These are phyloP conservation scores for Hanseniaspora meyeri DNA, from an alignment of 805 yeast genomes.

Conservation along the genomic window DNA sequence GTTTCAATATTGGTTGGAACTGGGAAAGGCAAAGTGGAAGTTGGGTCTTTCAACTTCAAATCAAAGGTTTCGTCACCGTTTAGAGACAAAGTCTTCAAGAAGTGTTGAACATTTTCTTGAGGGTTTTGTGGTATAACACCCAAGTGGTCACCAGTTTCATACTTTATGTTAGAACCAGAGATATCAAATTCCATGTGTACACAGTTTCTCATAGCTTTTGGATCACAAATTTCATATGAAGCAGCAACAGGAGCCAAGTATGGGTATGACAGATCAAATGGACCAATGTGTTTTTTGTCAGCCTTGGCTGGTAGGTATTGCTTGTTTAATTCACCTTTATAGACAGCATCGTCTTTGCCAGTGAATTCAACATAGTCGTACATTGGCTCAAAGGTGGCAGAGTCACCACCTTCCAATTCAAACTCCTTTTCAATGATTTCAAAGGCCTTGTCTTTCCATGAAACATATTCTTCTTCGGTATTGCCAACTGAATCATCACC, in stretches of 20 bases:
- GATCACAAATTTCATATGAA: slow-evolving; percentile 60
- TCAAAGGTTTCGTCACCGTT: slow-evolving; percentile 43
- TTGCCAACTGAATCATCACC: slow-evolving; percentile 95
- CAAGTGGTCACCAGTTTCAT: slow-evolving; percentile 90
- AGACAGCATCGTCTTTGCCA: slow-evolving; percentile 38
- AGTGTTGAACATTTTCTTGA: slow-evolving; percentile 55
- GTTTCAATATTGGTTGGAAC: slow-evolving; percentile 83
- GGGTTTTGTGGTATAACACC: slow-evolving; percentile 92
- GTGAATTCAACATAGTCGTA: slow-evolving; percentile 21
- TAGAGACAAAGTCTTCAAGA: slow-evolving; percentile 53
- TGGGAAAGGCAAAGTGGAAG: slow-evolving; percentile 52
- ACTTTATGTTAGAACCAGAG: slow-evolving; percentile 58
- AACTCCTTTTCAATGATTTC: slow-evolving; percentile 52
- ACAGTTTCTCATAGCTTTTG: slow-evolving; percentile 53
- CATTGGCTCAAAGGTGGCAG: slow-evolving; percentile 57
- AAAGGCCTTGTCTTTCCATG: slow-evolving; percentile 79
- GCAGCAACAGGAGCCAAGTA: slow-evolving; percentile 54
- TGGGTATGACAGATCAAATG: slow-evolving; percentile 73
- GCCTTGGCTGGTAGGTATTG: slow-evolving; percentile 34
- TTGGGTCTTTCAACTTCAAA: slow-evolving; percentile 58
- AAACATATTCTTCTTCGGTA: slow-evolving; percentile 84
- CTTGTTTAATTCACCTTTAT: slow-evolving; percentile 71
- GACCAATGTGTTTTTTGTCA: slow-evolving; percentile 42
- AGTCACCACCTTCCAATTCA: slow-evolving; percentile 67
- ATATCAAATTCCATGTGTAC: slow-evolving; percentile 84